These are phyloP conservation scores for Xanthoparmelia taractica DNA, from an alignment of 495 filamentous ascomycete genomes.

Conservation along the genomic window DNA sequence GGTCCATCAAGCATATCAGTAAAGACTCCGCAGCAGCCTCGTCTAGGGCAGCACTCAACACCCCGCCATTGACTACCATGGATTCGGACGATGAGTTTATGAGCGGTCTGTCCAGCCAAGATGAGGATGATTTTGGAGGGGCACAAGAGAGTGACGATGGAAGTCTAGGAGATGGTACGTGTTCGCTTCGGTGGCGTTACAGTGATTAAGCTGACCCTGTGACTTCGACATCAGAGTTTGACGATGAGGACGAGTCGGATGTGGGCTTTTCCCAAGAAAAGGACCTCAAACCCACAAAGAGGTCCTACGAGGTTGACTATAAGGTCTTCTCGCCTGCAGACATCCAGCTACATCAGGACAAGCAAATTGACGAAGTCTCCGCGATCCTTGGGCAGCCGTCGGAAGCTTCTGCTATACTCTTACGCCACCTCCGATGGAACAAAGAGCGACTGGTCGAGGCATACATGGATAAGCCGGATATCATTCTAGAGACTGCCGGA, in stretches of 20 bases:
- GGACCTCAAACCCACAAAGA: constrained; percentile 61
- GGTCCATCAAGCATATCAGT: constrained; percentile 30
- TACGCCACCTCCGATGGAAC: constrained; percentile 88
- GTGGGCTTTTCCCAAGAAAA: constrained; percentile 69
- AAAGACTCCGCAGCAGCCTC: constrained; percentile 41
- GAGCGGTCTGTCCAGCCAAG: constrained; percentile 71
- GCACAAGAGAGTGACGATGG: constrained; percentile 68
- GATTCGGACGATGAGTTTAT: constrained; percentile 96
- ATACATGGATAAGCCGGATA: constrained; percentile 78
- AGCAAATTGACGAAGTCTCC: constrained; percentile 79
- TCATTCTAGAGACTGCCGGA: constrained; percentile 78
- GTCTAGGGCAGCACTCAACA: constrained; percentile 52
- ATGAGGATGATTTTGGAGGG: constrained; percentile 55
- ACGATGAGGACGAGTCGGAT: constrained; percentile 67
- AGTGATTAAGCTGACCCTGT: neutral
- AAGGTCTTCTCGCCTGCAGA: constrained; percentile 70
- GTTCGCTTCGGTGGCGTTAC: neutral
- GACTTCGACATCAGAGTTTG: constrained; percentile 49
- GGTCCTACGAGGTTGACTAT: constrained; percentile 77
- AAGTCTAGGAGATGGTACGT: constrained; percentile 70
- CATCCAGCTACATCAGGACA: constrained; percentile 73
- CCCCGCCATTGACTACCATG: constrained; percentile 52
- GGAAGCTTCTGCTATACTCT: constrained; percentile 79
- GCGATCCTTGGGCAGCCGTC: constrained; percentile 77
- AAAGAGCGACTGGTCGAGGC: constrained; percentile 88